Evolutionary conservation across 495 filamentous ascomycete genomes (phyloP).

Genomic region (Barbatosphaeria neglecta): DNA sequence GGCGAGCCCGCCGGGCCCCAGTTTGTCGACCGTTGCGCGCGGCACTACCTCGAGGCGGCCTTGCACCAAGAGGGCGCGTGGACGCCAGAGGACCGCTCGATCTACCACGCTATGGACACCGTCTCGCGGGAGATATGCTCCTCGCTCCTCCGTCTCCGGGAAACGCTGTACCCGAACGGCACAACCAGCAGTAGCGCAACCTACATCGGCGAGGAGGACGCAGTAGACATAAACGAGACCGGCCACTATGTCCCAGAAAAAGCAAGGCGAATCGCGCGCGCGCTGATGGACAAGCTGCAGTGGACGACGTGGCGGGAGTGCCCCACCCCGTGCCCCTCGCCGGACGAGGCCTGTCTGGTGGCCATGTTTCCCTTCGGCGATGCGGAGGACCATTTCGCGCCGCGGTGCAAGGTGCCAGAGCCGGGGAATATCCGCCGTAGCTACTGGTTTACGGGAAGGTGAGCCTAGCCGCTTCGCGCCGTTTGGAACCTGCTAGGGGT

Average conservation of each 20-base stretch:
- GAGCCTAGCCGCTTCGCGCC: not conserved
- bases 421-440: not conserved
- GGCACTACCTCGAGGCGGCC: conserved; percentile 31
- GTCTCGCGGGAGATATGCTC: conserved; percentile 41
- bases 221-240: not conserved
- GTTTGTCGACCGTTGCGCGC: conserved; percentile 37
- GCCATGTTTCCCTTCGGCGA: conserved; percentile 56
- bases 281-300: conserved; percentile 37
- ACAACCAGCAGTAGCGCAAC: not conserved
- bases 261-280: conserved; percentile 13
- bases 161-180: conserved; percentile 6
- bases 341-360: conserved; percentile 51
- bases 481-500: not conserved
- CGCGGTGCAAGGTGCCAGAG: not conserved
- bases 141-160: conserved; percentile 30
- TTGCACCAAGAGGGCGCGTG: conserved; percentile 5
- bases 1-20: conserved; percentile 22
- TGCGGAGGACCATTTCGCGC: conserved; percentile 1
- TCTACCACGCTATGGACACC: conserved; percentile 29
- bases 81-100: conserved; percentile 23
- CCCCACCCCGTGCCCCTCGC: conserved; percentile 27
- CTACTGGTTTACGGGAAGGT: not conserved
- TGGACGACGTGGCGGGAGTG: conserved; percentile 57
- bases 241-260: not conserved
- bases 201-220: not conserved